These are phyloP conservation scores for Mycena crocata DNA, from an alignment of 768 basidiomycete genomes.

Conservation along the genomic window DNA sequence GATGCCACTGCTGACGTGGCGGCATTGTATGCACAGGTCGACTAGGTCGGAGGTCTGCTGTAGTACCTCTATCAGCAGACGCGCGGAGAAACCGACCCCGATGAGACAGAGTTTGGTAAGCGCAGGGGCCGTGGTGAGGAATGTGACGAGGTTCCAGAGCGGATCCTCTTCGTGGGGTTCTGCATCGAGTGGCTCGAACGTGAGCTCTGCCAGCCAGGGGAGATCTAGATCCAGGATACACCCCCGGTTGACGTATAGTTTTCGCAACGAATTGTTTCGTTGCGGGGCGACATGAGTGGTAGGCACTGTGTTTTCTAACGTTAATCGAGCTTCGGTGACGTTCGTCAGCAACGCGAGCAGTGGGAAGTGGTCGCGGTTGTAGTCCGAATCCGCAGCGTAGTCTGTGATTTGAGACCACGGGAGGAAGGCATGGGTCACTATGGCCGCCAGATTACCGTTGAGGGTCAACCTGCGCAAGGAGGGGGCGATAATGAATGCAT, in stretches of 20 bases:
- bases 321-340: not conserved
- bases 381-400: not conserved
- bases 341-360: not conserved
- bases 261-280: not conserved
- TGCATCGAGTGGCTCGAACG: not conserved
- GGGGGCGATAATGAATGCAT: not conserved
- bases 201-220: not conserved
- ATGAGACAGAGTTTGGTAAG: not conserved
- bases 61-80: not conserved
- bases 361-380: not conserved
- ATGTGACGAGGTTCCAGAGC: not conserved
- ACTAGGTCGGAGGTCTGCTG: not conserved
- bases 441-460: no score
- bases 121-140: not conserved
- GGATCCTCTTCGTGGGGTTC: not conserved
- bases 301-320: not conserved
- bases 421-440: not conserved
- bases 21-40: not conserved
- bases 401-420: not conserved
- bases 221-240: not conserved
- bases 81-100: not conserved
- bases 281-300: not conserved
- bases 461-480: no score
- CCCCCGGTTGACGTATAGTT: not conserved
- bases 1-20: not conserved